These are phyloP conservation scores for Suillus weaverae DNA, from an alignment of 768 basidiomycete species.

Conservation along the genomic window DNA sequence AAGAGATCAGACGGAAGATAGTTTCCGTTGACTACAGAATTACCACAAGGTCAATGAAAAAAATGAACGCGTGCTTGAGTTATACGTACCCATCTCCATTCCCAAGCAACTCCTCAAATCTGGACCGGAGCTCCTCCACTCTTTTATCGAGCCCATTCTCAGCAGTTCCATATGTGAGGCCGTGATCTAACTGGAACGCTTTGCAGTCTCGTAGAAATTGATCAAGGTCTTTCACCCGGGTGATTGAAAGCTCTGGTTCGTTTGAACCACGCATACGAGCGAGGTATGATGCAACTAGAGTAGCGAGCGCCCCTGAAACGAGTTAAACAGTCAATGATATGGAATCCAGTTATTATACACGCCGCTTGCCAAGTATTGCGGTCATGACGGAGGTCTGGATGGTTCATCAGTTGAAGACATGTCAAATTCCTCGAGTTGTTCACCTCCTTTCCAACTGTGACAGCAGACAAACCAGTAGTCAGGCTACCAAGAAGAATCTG, in stretches of 20 bases:
- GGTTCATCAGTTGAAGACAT: not conserved
- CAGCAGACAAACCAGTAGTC: conserved; percentile 26
- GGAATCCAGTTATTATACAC: not conserved
- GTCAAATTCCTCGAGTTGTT: not conserved
- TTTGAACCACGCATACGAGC: conserved; percentile 38
- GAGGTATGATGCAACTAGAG: conserved; percentile 40
- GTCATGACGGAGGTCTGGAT: conserved; percentile 29
- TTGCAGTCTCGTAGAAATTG: conserved; percentile 36
- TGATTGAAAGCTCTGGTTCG: conserved; percentile 35
- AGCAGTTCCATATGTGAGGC: conserved; percentile 17
- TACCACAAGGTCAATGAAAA: not conserved
- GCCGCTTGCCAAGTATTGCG: conserved; percentile 26
- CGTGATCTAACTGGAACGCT: conserved; percentile 35
- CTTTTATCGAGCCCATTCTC: conserved; percentile 6
- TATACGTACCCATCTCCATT: conserved; percentile 16
- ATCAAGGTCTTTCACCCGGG: conserved; percentile 31
- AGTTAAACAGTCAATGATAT: not conserved
- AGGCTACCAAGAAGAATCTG: conserved; percentile 31
- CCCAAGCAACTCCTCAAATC: conserved; percentile 36
- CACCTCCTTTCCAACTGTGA: conserved; percentile 21
- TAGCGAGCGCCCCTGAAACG: conserved; percentile 32
- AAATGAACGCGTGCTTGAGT: not conserved
- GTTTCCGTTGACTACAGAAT: not conserved
- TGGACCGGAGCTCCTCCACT: conserved; percentile 30
- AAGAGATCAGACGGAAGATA: not conserved